Base-by-base conservation (phyloP, 148 eudicot genomes). In the Silene conica region DNA sequence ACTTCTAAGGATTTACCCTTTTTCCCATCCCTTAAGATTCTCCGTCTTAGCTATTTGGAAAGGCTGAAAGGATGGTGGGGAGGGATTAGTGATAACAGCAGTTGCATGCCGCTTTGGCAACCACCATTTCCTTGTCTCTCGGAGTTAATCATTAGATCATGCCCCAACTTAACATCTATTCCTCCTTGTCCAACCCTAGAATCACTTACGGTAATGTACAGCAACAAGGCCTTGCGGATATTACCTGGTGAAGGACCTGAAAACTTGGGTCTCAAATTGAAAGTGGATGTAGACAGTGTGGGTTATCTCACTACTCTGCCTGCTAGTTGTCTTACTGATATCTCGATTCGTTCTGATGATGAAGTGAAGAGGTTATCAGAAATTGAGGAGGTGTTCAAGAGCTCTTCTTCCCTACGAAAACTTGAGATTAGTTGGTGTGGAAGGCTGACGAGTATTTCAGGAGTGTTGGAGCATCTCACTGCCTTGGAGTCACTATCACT, bases 121-220 rank as follows among this genome's bases (percentile, higher is more conserved):
- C 62, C 11, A 11, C 12, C 26, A 14, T 21, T 55, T 8, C 19
- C 25, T 7, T 23, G 48, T 4, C 16, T 67, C 19, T 38, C 66
- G 4, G 0, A 11, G 11, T n/a, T 65, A 6, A 0, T 0, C 5
- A 8, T 74, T 3, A 34, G 0, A 1, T 1, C 1, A 10, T 18
- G 59, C 8, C 0, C 14, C 3, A 14, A 12, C 14, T 46, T 46
- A 14, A 46, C 52, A 9, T 46, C 52, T 12, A 0, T 46, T 46
- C 52, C 52, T 46, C 25, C 21, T 15, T 46, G 50, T 9, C 20
- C 38, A 11, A 21, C 55, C 21, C 56, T 1, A 8, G 75, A 59
- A 56, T 19, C 0, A 0, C 18, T 5, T 18, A 38, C 12, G 64
- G 18, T 67, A 65, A 21, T 56, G 3, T 34, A 14, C 20, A 31